Conservation (phyloP, 768 basidiomycete species). For the Leccinum incarnatum region DNA sequence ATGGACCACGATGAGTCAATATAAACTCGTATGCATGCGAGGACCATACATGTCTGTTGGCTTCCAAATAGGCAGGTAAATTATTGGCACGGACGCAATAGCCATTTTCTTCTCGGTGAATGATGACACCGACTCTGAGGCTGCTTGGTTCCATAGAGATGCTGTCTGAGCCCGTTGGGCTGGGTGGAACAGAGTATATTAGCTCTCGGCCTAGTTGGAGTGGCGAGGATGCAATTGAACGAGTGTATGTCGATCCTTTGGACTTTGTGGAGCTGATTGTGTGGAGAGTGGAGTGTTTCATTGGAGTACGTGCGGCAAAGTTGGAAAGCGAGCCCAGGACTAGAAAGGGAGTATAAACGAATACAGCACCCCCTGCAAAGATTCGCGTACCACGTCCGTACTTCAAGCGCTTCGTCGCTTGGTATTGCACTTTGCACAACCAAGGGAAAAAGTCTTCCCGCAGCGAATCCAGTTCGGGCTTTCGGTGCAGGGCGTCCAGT, state of each 20-base stretch:
- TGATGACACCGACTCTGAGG: constrained; percentile 62
- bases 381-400: constrained; percentile 50
- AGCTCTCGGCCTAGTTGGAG: constrained; percentile 28
- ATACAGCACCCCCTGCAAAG: neutral
- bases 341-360: constrained; percentile 14
- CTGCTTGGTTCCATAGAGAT: constrained; percentile 38
- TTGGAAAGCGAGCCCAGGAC: constrained; percentile 48
- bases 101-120: constrained; percentile 53
- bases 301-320: constrained; percentile 39
- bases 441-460: constrained; percentile 91
- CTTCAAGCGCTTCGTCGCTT: constrained; percentile 53
- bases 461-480: constrained; percentile 73
- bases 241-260: constrained; percentile 11
- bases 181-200: constrained; percentile 42
- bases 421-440: constrained; percentile 85
- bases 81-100: constrained; percentile 74
- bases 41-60: constrained; percentile 69
- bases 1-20: constrained; percentile 14
- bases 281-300: constrained; percentile 59
- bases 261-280: constrained; percentile 16
- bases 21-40: neutral
- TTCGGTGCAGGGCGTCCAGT: constrained; percentile 67
- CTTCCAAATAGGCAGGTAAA: constrained; percentile 70
- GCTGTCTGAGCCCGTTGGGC: constrained; percentile 41
- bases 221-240: constrained; percentile 16